Base-by-base conservation (phyloP, 108 stramenopile genomes). In the Fragilariopsis cylindrus region DNA sequence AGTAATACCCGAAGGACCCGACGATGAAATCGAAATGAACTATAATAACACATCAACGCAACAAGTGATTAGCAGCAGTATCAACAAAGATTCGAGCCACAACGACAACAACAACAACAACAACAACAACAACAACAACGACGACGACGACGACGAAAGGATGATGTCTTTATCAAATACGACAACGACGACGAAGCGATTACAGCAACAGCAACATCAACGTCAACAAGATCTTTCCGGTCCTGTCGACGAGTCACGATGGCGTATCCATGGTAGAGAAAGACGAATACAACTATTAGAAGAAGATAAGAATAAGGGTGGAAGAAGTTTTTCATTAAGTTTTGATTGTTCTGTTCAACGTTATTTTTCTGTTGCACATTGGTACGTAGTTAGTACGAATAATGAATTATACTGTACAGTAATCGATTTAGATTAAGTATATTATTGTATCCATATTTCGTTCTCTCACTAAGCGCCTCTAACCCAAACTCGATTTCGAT, bases 291-390 rank as follows among this genome's bases (percentile, higher is more conserved):
- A 65, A 43, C 74, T 88, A 1, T 30, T 88, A 45, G 77, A 76
- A 11, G 60, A 84, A 60, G 87, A 88, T 78, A 44, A 75, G 39
- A 16, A 48, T 1, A 47, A 74, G 4, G 87, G 87, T 47, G 84
- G 81, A 18, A 78, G 68, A n/a, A 48, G 41, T 44, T 88, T 88
- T 70, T 47, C 75, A 4, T 55, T 88, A 21, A 81, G 84, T 53
- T 49, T 42, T 9, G 75, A 70, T 30, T 76, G 77, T 57, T 76
- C 48, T 3, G 69, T 88, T 60, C 53, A 77, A 49, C 58, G 72
- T 3, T 88, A 88, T 48, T 82, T 82, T 76, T 43, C 72, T 8
- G 73, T 88, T 18, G 81, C 80, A 11, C 79, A 82, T 52, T 57
- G 79, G 87, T 87, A 73, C 60, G 87, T 78, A 4, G 7, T 42